Conservation (phyloP, 805 yeast genomes). For the Sugiyamaella mastotermitis region DNA sequence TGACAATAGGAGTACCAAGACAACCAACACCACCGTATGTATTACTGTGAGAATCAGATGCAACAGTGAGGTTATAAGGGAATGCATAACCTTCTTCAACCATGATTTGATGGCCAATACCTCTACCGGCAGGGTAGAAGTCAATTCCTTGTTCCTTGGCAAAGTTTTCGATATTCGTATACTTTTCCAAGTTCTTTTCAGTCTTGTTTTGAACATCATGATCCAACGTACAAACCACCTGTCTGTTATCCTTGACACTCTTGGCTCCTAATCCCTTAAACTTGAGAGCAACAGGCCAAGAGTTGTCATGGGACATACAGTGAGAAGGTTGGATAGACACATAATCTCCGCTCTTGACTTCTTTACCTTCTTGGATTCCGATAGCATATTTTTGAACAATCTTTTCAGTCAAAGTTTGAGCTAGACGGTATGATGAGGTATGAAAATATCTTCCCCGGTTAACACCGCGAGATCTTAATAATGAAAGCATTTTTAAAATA, state of each 20-base stretch:
- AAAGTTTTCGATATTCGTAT: constrained; percentile 80
- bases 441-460: constrained; percentile 9
- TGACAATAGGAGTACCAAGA: constrained; percentile 93
- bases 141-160: constrained; percentile 89
- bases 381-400: constrained; percentile 92
- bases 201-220: constrained; percentile 95
- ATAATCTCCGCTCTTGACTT: constrained; percentile 85
- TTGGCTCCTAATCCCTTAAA: constrained; percentile 93
- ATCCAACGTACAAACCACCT: constrained; percentile 92
- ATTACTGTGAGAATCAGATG: constrained; percentile 96
- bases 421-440: constrained; percentile 8
- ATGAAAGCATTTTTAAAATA: too few species aligned
- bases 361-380: constrained; percentile 68
- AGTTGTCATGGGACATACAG: constrained; percentile 98
- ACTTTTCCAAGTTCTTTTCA: constrained; percentile 83
- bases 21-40: constrained; percentile 97
- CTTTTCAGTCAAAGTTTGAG: constrained; percentile 90
- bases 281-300: constrained; percentile 98
- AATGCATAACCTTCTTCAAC: constrained; percentile 98
- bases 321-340: constrained; percentile 93
- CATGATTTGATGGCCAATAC: constrained; percentile 99
- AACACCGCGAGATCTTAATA: too few species aligned
- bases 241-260: constrained; percentile 74
- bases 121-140: constrained; percentile 98
- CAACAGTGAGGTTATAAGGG: constrained; percentile 88